Evolutionary conservation across 176 grass and related monocot species (phyloP), one percentile per base, ranked within the genome.

Genomic region (Aechmea fasciata): DNA sequence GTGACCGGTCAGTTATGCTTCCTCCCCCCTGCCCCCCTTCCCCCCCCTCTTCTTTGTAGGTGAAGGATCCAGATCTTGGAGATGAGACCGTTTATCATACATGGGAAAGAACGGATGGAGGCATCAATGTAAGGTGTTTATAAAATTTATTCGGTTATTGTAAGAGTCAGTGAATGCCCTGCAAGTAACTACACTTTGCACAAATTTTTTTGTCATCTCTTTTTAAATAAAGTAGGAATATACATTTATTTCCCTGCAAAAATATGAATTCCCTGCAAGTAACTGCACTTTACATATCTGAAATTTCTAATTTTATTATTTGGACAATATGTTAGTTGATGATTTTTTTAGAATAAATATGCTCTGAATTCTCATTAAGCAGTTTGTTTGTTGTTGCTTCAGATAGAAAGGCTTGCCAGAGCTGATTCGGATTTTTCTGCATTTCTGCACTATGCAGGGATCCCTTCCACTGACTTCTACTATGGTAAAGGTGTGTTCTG

Each of bases 361-460:
- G 33, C 33, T 41, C 33, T 41, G 6, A 7, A 41, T 41, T 41
- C 33, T 41, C 33, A 6, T 41, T 41, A 41, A 41, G 5, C 33
- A 41, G 5, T 41, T 41, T 41, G 33, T 41, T 41, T 41, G 33
- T 41, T 41, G 33, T 7, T 41, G 33, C 61, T 83, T 76, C 84
- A 92, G 83, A 92, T 97, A 79, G 93, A 92, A 76, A 90, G 93
- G 76, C 86, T 97, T 80, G 83, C 84, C 49, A 92, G 93, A 90
- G 85, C 77, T 81, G 93, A 97, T 90, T 97, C 93, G 14, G 93
- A 97, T 68, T 97, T 97, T 14, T 73, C 89, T 65, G 73, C 88
- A 48, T 97, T 97, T 79, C 63, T 97, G 70, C 93, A 97, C 75
- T 84, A 89, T 80, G 93, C 86, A 81, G 93, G 89, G 20, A 82